Evolutionary conservation across 2,329 filamentous ascomycete species (phyloP), one percentile per base, ranked within the genome.

Genomic region (Endothia cerciana): DNA sequence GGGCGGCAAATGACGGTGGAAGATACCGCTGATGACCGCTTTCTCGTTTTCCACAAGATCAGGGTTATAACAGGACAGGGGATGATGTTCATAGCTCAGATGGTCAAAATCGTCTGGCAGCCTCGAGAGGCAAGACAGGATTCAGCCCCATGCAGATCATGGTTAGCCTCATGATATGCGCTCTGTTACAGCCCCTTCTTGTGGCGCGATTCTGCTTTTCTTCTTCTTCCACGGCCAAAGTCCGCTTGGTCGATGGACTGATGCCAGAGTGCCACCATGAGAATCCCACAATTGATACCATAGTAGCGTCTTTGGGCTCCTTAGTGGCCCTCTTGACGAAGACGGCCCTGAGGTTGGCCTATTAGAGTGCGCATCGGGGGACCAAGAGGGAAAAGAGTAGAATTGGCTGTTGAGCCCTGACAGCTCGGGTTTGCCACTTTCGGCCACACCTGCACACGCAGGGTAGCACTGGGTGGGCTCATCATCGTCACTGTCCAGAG

Each of bases 381-480:
- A 5, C 10, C 2, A 36, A 36, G 33, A 19, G 13, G 19, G 19
- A 43, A 43, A 17, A 43, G 7, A 17, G 41, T n/a, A n/a, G 19
- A 43, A 43, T 43, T 15, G 19, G 41, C 13, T 11, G 19, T 43
- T 43, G 41, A 43, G 41, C 19, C 19, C 41, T 43, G 2, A 15
- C 8, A 15, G 41, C 41, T n/a, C 41, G 41, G 51, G n/a, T 55
- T 55, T 19, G 51, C 51, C 17, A 36, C 51, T 36, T 55, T 55
- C 4, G 28, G 19, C 15, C 30, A 36, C 8, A n/a, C 3, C 30
- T 19, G 28, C 30, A 36, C 15, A 33, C 28, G 17, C 10, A 19
- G 30, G 51, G 51, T 36, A 6, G 30, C 6, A 36, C 17, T 33
- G 49, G 49, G 22, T 49, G 45, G 45, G 22, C 8, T n/a, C 22